Evolutionary conservation across 2,329 filamentous ascomycete species (phyloP), one percentile per base, ranked within the genome.

Genomic region (Hypoxylon sp.): DNA sequence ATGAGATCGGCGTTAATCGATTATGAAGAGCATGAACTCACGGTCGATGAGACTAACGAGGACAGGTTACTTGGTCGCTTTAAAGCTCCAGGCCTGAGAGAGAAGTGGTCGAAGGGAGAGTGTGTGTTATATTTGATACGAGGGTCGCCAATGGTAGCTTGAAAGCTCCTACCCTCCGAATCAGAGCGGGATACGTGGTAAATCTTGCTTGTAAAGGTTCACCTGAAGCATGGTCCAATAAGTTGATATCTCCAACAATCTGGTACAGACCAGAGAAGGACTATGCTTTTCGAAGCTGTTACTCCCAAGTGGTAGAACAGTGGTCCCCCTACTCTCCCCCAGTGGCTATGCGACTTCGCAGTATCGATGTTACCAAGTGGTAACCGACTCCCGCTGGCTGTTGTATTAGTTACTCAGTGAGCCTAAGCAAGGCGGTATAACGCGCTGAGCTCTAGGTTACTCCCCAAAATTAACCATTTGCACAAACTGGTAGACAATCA

Each of bases 11-110:
- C 71, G 70, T 74, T 76, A 73, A 71, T 68, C 67, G 62, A 71
- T 72, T 72, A 70, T 71, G 70, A 71, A 64, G 75, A 76, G 75
- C 78, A 75, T 73, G 70, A 67, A 68, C 59, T 69, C 65, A 68
- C 59, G 67, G 65, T 65, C 73, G 73, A 74, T 69, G 70, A 59
- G 61, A 55, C 58, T 56, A 70, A 65, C 60, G 69, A 72, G 63
- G 32, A 62, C 73, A 82, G 82, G 84, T 76, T 81, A 79, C 81
- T 81, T 86, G 85, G 84, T 87, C 83, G 85, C 85, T 87, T 87
- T 79, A 87, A 86, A 87, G 85, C 84, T 86, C 85, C 85, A 86
- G 84, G 84, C 83, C 84, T 83, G 75, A 70, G 65, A 74, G 75
- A 68, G 19, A 72, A 62, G 59, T 62, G 65, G 62, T 62, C 60